Base-by-base conservation (phyloP, 2,329 filamentous ascomycete species). In the Chaetomiaceae sp. region DNA sequence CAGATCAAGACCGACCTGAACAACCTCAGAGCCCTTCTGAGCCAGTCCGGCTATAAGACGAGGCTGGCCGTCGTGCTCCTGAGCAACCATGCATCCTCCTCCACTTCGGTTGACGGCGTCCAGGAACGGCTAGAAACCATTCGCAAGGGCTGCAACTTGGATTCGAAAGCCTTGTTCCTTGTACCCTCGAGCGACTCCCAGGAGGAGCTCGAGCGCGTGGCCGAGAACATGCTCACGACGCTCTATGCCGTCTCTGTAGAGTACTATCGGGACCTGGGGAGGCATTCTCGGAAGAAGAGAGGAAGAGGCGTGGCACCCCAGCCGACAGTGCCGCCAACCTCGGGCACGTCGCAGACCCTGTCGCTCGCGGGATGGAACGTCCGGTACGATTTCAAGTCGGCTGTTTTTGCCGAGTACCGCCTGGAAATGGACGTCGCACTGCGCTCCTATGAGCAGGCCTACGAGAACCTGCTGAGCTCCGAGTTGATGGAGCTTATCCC, bases 231-330 rank as follows among this genome's bases (percentile, higher is more conserved):
- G 35, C 74, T 96, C 41, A 74, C 81, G 2, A 79, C 85, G 1
- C 68, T 96, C 39, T 89, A 92, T 53, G 81, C 84, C 1, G 75
- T 83, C 17, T 83, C 88, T 17, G 73, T 92, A 40, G 93, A 99
- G 61, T 96, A 96, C 68, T 97, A 97, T 66, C 79, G 91, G 40
- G 92, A 99, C 61, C 76, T 97, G 12, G 90, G 89, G n/a, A 91
- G 95, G 53, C 92, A 96, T 72, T 79, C 87, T 9, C 82, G 91
- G 59, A 86, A 93, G 65, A 97, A 97, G 73, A 86, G 88, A 59
- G 86, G 87, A 41, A 81, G 90, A 52, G 86, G 88, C 7, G 76
- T 82, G 16, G 83, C 87, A 13, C 90, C 90, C 10, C 83, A 86
- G 42, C 89, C 91, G 3, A 92, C 89, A 6, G 78, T 89, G 27